phyloP scores from a whole-genome alignment of 345 rosid genomes.

The Linum tenue region DNA sequence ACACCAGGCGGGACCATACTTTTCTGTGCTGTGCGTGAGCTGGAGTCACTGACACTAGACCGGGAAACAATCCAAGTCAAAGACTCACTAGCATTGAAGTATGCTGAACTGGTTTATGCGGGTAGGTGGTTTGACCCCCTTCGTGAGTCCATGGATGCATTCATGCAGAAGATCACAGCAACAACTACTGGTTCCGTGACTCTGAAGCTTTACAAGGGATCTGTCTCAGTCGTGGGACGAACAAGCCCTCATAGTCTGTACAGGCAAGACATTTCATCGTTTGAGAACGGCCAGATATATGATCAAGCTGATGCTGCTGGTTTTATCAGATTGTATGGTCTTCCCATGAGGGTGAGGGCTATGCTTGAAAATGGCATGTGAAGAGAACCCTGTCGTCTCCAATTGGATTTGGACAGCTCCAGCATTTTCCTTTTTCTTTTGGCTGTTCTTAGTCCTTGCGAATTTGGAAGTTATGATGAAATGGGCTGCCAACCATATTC shows the following conservation, averaged over 20 bases:
- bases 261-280: conserved; percentile 80
- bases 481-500: too few relatives aligned
- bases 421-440: too few relatives aligned
- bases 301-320: conserved; percentile 95
- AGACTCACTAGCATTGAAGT: conserved; percentile 68
- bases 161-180: conserved; percentile 73
- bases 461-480: too few relatives aligned
- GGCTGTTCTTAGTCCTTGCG: too few relatives aligned
- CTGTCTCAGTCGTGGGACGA: conserved; percentile 50
- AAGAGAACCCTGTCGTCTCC: not conserved
- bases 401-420: too few relatives aligned
- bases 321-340: conserved; percentile 65
- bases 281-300: conserved; percentile 73
- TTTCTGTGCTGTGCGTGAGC: conserved; percentile 59
- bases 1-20: conserved; percentile 97
- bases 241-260: conserved; percentile 68
- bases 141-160: conserved; percentile 72
- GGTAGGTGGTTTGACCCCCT: conserved; percentile 95
- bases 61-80: conserved; percentile 74
- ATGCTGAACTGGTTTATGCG: conserved; percentile 86
- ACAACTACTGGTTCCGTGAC: conserved; percentile 65
- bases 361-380: conserved; percentile 24
- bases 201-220: conserved; percentile 76
- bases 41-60: conserved; percentile 80
- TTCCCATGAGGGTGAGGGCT: conserved; percentile 75